Conservation (phyloP, 2,329 filamentous ascomycete species). For the Botrytis cinerea region DNA sequence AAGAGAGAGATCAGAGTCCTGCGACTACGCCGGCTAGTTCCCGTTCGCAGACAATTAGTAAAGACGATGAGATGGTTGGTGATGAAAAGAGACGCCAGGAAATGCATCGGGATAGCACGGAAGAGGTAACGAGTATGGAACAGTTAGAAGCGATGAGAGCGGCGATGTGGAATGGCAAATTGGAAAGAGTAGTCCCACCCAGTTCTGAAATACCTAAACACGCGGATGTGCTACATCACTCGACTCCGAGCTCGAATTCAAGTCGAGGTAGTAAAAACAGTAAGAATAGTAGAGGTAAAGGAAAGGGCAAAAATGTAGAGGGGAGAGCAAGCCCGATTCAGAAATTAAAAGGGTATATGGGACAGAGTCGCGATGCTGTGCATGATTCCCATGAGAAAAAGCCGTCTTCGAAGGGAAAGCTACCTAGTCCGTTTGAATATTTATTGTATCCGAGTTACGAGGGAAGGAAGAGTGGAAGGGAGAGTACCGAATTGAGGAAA, state of each 20-base stretch:
- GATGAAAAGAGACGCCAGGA: not conserved
- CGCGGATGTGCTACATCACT: not conserved
- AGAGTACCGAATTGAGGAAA: not conserved
- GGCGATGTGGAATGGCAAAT: slow-evolving; percentile 10
- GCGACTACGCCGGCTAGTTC: slow-evolving; percentile 10
- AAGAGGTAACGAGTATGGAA: not conserved
- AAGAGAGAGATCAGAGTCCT: slow-evolving; percentile 5
- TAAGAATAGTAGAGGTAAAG: not conserved
- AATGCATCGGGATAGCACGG: not conserved
- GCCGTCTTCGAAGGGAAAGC: not conserved
- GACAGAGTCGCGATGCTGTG: not conserved
- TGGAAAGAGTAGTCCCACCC: slow-evolving; percentile 17
- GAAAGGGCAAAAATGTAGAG: not conserved
- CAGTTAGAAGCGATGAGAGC: slow-evolving; percentile 1
- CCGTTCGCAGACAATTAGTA: not conserved
- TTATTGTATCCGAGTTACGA: slow-evolving; percentile 14
- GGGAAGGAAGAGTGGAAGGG: not conserved
- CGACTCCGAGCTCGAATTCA: not conserved
- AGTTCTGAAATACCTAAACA: slow-evolving; percentile 1
- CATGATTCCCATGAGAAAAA: slow-evolving; percentile 9
- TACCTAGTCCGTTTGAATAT: slow-evolving; percentile 18
- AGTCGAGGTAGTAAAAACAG: not conserved
- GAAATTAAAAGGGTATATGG: slow-evolving; percentile 21
- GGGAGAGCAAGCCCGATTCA: not conserved
- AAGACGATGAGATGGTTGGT: not conserved